Base-by-base conservation (phyloP, 2,329 filamentous ascomycete species). In the Aschersonia sp. region DNA sequence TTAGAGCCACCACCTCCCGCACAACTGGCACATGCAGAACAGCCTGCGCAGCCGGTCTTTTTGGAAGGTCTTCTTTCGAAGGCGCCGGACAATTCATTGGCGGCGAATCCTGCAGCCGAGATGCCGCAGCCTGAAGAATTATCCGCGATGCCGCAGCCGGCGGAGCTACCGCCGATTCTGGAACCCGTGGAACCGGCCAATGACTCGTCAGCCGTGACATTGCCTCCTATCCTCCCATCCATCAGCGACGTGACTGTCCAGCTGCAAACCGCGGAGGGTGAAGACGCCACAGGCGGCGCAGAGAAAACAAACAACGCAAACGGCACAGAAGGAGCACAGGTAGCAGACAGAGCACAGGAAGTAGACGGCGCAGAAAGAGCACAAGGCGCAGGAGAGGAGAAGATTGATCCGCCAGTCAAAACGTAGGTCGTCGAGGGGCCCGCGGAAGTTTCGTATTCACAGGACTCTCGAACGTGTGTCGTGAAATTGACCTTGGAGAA, bases 241-340 rank as follows among this genome's bases (percentile, higher is more conserved):
- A 29, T 44, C 30, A 11, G 29, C 35, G 8, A 37, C 35, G 35
- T 37, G 35, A 40, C 7, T 43, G 43, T 14, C 29, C 29, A n/a
- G 42, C 29, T 12, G 31, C 11, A 10, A 42, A 46, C 30, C 6
- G 30, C 12, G 11, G 45, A 42, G 9, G 46, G 42, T n/a, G 51
- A 51, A 45, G 44, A 45, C 44, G 30, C 43, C 39, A 46, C 46
- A 45, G 49, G 51, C 41, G 49, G 48, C 43, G 12, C 22, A 22
- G 22, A 22, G 22, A 22, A 22, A 22, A 22, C 22, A 22, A 22
- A 22, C 22, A 4, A 4, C 2, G 22, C 22, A 22, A 22, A 22
- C 3, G 22, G 22, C 22, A 22, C 22, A 22, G 22, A 22, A 22
- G 22, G 22, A 22, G 22, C 22, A 22, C 22, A 22, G 4, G 22